These are phyloP conservation scores for Dalbergia cochinchinensis DNA, from an alignment of 306 rosid genomes.

Conservation along the genomic window DNA sequence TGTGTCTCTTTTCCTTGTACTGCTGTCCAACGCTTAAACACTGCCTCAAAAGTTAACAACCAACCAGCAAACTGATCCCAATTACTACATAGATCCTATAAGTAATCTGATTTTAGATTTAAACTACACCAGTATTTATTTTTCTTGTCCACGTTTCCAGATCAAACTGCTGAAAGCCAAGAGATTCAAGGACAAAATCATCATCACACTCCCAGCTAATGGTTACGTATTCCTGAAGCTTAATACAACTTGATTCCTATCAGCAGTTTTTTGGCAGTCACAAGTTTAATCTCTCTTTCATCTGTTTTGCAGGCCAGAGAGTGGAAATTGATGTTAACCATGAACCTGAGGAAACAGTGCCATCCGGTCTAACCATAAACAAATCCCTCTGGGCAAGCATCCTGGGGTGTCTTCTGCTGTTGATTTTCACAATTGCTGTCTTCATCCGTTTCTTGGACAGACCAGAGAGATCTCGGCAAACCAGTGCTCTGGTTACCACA, in stretches of 20 bases:
- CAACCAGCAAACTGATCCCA: background rate
- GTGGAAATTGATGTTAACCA: slow-evolving; percentile 65
- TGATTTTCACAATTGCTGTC: slow-evolving; percentile 48
- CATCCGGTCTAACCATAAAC: slow-evolving; percentile 40
- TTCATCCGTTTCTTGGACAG: slow-evolving; percentile 54
- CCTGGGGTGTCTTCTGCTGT: slow-evolving; percentile 56
- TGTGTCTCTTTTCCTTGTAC: background rate
- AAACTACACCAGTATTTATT: slow-evolving; percentile 7
- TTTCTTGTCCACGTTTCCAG: slow-evolving; percentile 51
- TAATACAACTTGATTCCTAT: slow-evolving; percentile 29
- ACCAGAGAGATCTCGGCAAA: slow-evolving; percentile 59
- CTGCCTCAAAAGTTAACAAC: slow-evolving; percentile 24
- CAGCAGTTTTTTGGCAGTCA: background rate
- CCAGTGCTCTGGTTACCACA: slow-evolving; percentile 54
- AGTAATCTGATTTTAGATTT: slow-evolving; percentile 32
- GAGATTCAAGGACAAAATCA: slow-evolving; percentile 71
- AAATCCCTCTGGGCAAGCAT: slow-evolving; percentile 53
- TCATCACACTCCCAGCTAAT: slow-evolving; percentile 78
- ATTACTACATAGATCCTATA: background rate
- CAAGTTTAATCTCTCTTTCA: slow-evolving; percentile 33
- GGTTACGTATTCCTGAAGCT: slow-evolving; percentile 57
- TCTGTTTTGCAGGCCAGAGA: slow-evolving; percentile 77
- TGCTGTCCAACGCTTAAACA: slow-evolving; percentile 32
- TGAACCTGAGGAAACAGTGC: slow-evolving; percentile 57
- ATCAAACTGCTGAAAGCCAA: slow-evolving; percentile 63